A percentile compares a stretch with the other conserved stretches of the same genome.
Evolutionary conservation across 2,329 filamentous ascomycete genomes (phyloP).

Genomic region (Kalmusia sp.): DNA sequence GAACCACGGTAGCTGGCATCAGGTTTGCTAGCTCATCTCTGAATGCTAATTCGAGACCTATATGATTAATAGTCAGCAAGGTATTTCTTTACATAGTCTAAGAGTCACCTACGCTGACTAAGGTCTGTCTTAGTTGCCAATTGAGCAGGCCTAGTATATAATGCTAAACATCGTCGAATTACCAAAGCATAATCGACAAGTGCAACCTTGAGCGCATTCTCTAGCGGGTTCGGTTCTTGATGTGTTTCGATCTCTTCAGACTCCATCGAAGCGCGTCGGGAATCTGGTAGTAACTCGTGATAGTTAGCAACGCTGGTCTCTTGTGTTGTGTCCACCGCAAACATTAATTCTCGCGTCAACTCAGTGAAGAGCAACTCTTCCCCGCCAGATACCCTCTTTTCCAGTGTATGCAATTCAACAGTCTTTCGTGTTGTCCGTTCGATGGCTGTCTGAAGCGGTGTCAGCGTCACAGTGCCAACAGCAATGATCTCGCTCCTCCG

Average conservation of each 20-base stretch:
- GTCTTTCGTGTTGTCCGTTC: constrained; percentile 93
- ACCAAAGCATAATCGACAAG: constrained; percentile 88
- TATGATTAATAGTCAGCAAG: constrained; percentile 27
- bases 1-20: constrained; percentile 41
- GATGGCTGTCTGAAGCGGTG: constrained; percentile 83
- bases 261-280: constrained; percentile 42
- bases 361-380: constrained; percentile 73
- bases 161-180: constrained; percentile 79
- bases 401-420: constrained; percentile 77
- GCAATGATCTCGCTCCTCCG: constrained; percentile 84
- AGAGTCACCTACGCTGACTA: constrained; percentile 65
- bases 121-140: constrained; percentile 67
- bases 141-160: constrained; percentile 70
- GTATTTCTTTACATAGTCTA: constrained; percentile 6
- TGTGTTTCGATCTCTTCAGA: constrained; percentile 51
- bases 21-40: constrained; percentile 51
- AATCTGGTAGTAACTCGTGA: constrained; percentile 71
- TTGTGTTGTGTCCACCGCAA: constrained; percentile 76
- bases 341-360: constrained; percentile 76
- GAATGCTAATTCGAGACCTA: constrained; percentile 56
- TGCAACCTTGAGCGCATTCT: constrained; percentile 82
- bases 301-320: constrained; percentile 83
- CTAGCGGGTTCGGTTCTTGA: constrained; percentile 61
- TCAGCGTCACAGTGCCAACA: constrained; percentile 70
- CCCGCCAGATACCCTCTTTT: constrained; percentile 75